Evolutionary conservation across 768 basidiomycete species (phyloP), one percentile per base, ranked within the genome.

Genomic region (Brasilioporus rufonigricans): DNA sequence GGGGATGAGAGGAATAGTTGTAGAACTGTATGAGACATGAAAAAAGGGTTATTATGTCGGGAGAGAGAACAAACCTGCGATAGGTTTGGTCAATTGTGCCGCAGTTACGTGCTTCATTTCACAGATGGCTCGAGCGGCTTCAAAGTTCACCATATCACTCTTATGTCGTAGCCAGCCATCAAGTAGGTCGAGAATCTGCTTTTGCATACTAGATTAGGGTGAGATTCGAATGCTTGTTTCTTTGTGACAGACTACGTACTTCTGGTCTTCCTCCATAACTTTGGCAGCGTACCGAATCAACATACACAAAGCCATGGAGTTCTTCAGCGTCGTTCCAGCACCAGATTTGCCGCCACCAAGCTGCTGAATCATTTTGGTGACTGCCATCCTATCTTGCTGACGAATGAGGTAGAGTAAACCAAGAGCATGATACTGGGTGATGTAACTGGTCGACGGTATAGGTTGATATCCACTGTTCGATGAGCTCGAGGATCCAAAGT

Each of bases 81-180:
- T 93, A 1, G 97, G 81, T 64, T 93, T 87, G 24, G 86, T 85
- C 49, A 98, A 76, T 64, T 98, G 93, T 5, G 81, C 71, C 9
- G 85, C 69, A 26, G 85, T 79, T 27, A 93, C 88, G 57, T 86
- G 84, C 72, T 87, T 90, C 90, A 96, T 91, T 70, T 98, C 96
- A 70, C 95, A 98, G 58, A 99, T 96, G 8, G 87, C 95, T 41
- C 97, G 89, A 4, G 97, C 96, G 21, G 97, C 97, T 71, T 99
- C 97, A 57, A 94, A 91, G 74, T 98, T 98, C 67, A 99, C 97
- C 96, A 98, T 99, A 70, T 99, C 97, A 62, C 93, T 97, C 79
- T 99, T 99, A 75, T 99, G 97, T 55, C 94, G 85, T 56, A 98
- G 77, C 86, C 94, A 95, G 32, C 90, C 87, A 68, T 98, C 97